These are phyloP conservation scores for Dactylis glomerata DNA, from an alignment of 176 grass and related monocot genomes.

Conservation along the genomic window DNA sequence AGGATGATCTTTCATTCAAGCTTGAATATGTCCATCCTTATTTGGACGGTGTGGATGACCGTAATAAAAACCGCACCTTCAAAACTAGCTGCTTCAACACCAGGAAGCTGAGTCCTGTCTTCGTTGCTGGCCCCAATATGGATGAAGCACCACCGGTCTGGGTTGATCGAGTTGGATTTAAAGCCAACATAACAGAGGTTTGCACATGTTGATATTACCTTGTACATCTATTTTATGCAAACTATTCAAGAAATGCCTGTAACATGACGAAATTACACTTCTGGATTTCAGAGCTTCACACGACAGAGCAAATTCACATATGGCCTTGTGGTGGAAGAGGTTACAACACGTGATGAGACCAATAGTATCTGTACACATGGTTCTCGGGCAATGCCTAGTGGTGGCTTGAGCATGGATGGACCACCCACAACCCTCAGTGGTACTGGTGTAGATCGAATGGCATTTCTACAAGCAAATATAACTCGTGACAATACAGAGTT, in stretches of 20 bases:
- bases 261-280: slow-evolving; percentile 21
- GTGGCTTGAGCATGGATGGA: slow-evolving; percentile 86
- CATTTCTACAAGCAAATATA: slow-evolving; percentile 82
- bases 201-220: background rate
- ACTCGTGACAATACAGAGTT: slow-evolving; percentile 87
- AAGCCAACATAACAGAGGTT: slow-evolving; percentile 98
- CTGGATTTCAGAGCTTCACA: slow-evolving; percentile 74
- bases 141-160: slow-evolving; percentile 90
- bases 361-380: slow-evolving; percentile 89
- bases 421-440: slow-evolving; percentile 95
- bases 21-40: slow-evolving; percentile 90
- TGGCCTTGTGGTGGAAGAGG: slow-evolving; percentile 84
- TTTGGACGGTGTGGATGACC: slow-evolving; percentile 76
- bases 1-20: slow-evolving; percentile 97
- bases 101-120: slow-evolving; percentile 90
- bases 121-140: slow-evolving; percentile 76
- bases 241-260: slow-evolving; percentile 15
- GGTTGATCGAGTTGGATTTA: slow-evolving; percentile 86
- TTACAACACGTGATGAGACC: slow-evolving; percentile 84
- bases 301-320: slow-evolving; percentile 93
- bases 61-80: slow-evolving; percentile 81
- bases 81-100: slow-evolving; percentile 88
- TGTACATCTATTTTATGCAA: background rate
- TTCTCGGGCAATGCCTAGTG: slow-evolving; percentile 69
- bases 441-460: slow-evolving; percentile 73